Evolutionary conservation across 768 basidiomycete species (phyloP), one percentile per base, ranked within the genome.

Genomic region (Lentinus tigrinus): DNA sequence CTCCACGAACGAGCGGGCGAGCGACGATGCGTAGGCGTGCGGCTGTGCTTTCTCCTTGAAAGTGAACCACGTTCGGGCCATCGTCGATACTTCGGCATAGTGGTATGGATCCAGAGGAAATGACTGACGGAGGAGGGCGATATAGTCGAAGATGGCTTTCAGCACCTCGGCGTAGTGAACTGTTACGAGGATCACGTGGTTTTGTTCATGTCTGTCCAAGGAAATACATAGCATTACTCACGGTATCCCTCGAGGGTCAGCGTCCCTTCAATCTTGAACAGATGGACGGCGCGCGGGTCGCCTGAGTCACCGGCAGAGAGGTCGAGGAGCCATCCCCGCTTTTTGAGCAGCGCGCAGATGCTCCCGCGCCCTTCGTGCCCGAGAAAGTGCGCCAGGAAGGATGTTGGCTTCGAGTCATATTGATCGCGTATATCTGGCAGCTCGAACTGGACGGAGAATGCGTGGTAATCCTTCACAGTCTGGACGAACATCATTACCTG

Each of bases 351-450:
- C 0, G 79, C 77, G 42, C 74, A 71, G 37, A 83, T 63, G 16
- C 81, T 83, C 0, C 83, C 83, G 1, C 72, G 72, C 2, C 81
- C 80, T 66, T 82, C 81, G 61, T 82, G 80, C 5, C 80, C 81
- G 28, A 81, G 59, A 64, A 80, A 78, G 63, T 82, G 80, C 13
- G 75, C 69, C 27, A 81, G 63, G 60, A 76, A 77, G 47, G 70
- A 67, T 8, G 69, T 73, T 0, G 80, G 80, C 70, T 76, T 65
- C 36, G 67, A 65, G 70, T 73, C 60, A 74, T 76, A 54, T 72
- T 78, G 57, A 69, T 56, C 67, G 69, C 75, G 52, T 74, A 81
- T 53, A 70, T 73, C 56, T 71, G 66, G 66, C 26, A 69, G 58
- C 27, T 44, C 53, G 70, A 76, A 79, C 2, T 69, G 62, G 14